Evolutionary conservation across 2,329 filamentous ascomycete genomes (phyloP).

Genomic region (Fusarium sublunatum): DNA sequence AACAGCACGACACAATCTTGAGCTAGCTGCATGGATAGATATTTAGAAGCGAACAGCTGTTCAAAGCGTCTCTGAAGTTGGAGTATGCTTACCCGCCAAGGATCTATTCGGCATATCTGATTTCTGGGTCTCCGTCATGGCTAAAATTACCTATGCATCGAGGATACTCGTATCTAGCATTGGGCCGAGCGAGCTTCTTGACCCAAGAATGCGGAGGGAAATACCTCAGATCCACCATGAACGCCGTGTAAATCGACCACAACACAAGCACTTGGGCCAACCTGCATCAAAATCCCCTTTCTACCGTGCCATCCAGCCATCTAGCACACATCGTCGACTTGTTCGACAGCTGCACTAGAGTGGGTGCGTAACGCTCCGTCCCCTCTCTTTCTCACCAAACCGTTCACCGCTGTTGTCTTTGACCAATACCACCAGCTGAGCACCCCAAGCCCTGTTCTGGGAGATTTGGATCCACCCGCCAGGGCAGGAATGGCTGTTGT

Average conservation of each 20-base stretch:
- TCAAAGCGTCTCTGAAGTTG: background rate
- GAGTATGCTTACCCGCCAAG: background rate
- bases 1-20: background rate
- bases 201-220: conserved; percentile 48
- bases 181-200: conserved; percentile 9
- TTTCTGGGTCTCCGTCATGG: conserved; percentile 2
- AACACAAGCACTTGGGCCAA: conserved; percentile 16
- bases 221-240: conserved; percentile 49
- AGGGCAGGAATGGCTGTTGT: conserved; percentile 32
- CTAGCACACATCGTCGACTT: conserved; percentile 35
- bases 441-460: conserved; percentile 37
- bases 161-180: conserved; percentile 7
- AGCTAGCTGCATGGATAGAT: background rate
- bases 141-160: background rate
- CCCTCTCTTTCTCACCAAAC: conserved; percentile 25
- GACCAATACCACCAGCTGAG: conserved; percentile 34
- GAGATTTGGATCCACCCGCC: conserved; percentile 43
- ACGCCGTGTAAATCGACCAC: conserved; percentile 28
- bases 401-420: conserved; percentile 44
- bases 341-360: conserved; percentile 36
- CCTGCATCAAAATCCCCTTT: conserved; percentile 39
- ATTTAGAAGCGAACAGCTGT: background rate
- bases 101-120: background rate
- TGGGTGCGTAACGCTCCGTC: conserved; percentile 35
- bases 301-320: conserved; percentile 33